Conservation (phyloP, 352 stramenopile species). For the Phytopythium ostracodes region DNA sequence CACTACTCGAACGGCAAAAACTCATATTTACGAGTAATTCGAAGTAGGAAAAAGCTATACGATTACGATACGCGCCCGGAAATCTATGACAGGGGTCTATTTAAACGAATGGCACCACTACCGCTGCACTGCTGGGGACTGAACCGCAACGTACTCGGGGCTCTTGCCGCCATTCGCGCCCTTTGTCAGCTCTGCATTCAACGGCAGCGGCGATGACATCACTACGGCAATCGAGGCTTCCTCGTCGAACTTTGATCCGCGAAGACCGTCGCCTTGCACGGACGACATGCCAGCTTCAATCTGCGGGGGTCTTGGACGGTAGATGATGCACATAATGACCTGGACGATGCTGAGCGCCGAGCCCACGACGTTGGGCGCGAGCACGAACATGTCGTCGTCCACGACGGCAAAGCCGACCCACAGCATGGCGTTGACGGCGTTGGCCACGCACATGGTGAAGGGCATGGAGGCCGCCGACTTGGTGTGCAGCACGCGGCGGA, state of each 20-base stretch:
- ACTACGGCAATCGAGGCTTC: not conserved
- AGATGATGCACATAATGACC: constrained; percentile 14
- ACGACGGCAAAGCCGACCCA: constrained; percentile 39
- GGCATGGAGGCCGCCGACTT: constrained; percentile 42
- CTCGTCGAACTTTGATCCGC: constrained; percentile 4
- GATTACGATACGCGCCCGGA: too few relatives aligned
- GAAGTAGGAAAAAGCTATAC: too few relatives aligned
- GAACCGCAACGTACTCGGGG: not conserved
- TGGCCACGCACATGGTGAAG: constrained; percentile 37
- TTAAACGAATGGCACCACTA: not conserved
- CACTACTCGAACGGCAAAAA: too few relatives aligned
- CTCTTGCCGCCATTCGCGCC: not conserved
- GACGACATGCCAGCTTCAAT: not conserved
- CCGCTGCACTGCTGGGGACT: not conserved
- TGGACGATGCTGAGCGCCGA: constrained; percentile 14
- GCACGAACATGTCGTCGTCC: constrained; percentile 23
- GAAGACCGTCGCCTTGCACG: not conserved
- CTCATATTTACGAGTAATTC: too few relatives aligned
- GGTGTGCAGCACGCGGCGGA: constrained; percentile 27
- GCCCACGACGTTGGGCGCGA: constrained; percentile 26
- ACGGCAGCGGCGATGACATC: not conserved
- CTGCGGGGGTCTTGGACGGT: constrained; percentile 6
- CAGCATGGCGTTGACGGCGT: constrained; percentile 31
- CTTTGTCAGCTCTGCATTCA: not conserved
- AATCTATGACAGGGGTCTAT: not conserved